Base-by-base conservation (phyloP, 257 asterid genomes). In the Ocimum tenuiflorum region DNA sequence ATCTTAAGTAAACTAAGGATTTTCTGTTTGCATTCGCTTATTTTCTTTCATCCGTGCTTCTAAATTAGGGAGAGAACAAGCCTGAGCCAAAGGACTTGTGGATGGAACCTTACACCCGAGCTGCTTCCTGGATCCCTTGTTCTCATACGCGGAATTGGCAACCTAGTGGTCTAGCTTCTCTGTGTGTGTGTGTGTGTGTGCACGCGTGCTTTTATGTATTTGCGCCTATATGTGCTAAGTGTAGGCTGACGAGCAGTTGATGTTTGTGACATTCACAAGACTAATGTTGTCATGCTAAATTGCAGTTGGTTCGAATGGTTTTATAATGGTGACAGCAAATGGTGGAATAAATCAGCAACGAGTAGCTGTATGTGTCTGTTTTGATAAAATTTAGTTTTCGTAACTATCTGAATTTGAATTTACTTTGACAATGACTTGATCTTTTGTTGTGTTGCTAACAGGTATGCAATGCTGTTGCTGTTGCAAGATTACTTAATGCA, bases 321-420 rank as follows among this genome's bases (percentile, higher is more conserved):
- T 79, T 75, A 74, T 94, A 67, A 81, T 90, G 91, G 83, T 90
- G 74, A 90, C 91, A 58, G 99, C 97, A 71, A 94, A 94, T 81
- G 99, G 99, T 58, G 99, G 99, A 65, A 88, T 90, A 79, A 94
- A 94, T 83, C 99, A 94, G 81, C 99, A 94, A 77, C 83, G 99
- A 78, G 99, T 94, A 70, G 99, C 99, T 72, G 97, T 94, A 85
- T 84, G 96, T 74, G 68, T 62, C 57, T 73, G 59, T 60, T 63
- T 57, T 63, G 71, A 63, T 47, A 50, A 10, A 15, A 18, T 52
- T 42, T 35, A 10, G 20, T 12, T 49, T 69, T 45, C 33, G 3
- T 50, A 53, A 51, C 18, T 39, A 19, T 56, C 36, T 18, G 63
- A 55, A 19, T 49, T 41, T 59, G 15, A 31, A 38, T 61, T 36